These are phyloP conservation scores for Talaromyces sp. DNA, from an alignment of 2,329 filamentous ascomycete species.

Conservation along the genomic window DNA sequence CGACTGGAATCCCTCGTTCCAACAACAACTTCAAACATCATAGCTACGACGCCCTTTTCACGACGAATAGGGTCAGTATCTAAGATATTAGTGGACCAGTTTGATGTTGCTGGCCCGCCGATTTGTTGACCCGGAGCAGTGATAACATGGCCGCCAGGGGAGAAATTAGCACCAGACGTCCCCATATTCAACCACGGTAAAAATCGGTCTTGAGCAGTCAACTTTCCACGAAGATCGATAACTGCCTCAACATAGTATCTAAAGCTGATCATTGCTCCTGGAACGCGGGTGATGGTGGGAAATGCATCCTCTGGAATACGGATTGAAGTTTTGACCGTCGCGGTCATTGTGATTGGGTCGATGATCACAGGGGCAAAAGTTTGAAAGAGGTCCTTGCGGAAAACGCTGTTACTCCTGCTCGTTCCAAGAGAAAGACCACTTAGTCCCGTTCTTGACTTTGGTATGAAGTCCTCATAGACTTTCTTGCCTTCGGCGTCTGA, in stretches of 20 bases:
- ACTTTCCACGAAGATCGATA: slow-evolving; percentile 83
- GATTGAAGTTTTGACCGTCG: slow-evolving; percentile 78
- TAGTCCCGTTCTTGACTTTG: slow-evolving; percentile 80
- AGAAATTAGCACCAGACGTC: slow-evolving; percentile 45
- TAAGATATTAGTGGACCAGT: slow-evolving; percentile 64
- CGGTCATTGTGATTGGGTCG: slow-evolving; percentile 73
- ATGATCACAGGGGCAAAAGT: slow-evolving; percentile 85
- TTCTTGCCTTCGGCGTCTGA: slow-evolving; percentile 65
- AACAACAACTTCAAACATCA: slow-evolving; percentile 81
- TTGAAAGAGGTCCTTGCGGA: slow-evolving; percentile 90
- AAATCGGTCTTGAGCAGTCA: slow-evolving; percentile 70
- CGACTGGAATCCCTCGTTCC: slow-evolving; percentile 77
- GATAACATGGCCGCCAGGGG: slow-evolving; percentile 41
- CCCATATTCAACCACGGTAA: slow-evolving; percentile 57
- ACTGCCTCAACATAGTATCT: slow-evolving; percentile 92
- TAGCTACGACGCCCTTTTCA: slow-evolving; percentile 87
- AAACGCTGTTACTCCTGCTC: slow-evolving; percentile 83
- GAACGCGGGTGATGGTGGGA: slow-evolving; percentile 84
- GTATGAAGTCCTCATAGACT: slow-evolving; percentile 81
- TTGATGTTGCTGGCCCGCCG: slow-evolving; percentile 39
- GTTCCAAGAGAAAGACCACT: slow-evolving; percentile 84
- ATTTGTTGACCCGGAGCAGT: slow-evolving; percentile 32
- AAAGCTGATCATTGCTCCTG: slow-evolving; percentile 92
- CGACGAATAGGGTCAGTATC: slow-evolving; percentile 83
- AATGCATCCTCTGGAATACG: slow-evolving; percentile 88